Evolutionary conservation across 2,329 filamentous ascomycete genomes (phyloP).

Genomic region (Trichoderma sp.): DNA sequence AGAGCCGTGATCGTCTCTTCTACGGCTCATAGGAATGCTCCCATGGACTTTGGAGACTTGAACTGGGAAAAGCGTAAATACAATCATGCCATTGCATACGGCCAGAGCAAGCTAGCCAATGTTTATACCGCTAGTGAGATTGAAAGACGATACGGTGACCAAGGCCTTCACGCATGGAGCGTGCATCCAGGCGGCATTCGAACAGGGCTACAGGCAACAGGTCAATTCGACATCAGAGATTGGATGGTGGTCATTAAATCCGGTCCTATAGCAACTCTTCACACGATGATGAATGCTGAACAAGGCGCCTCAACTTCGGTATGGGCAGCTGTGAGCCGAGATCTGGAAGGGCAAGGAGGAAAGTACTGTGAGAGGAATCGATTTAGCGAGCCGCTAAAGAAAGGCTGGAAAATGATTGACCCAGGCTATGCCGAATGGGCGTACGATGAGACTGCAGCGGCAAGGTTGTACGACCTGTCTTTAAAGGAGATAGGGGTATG

Average conservation of each 20-base stretch:
- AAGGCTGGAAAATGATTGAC: conserved; percentile 20
- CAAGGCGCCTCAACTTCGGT: conserved; percentile 53
- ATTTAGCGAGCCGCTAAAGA: conserved; percentile 19
- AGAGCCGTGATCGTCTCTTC: conserved; percentile 41
- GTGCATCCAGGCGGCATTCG: conserved; percentile 52
- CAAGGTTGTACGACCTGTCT: conserved; percentile 22
- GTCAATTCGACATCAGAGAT: conserved; percentile 4
- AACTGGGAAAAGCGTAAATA: conserved; percentile 33
- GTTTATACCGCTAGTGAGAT: conserved; percentile 54
- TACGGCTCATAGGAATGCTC: conserved; percentile 26
- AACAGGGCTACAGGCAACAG: conserved; percentile 24
- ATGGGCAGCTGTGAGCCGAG: conserved; percentile 44
- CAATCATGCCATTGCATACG: conserved; percentile 45
- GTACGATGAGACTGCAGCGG: conserved; percentile 17
- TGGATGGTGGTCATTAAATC: conserved; percentile 12
- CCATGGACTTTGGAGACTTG: conserved; percentile 27
- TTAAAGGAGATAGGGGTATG: neutral
- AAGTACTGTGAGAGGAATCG: conserved; percentile 42
- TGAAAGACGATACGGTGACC: conserved; percentile 49
- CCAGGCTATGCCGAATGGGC: conserved; percentile 24
- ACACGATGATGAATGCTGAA: conserved; percentile 26
- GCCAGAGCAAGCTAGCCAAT: conserved; percentile 53
- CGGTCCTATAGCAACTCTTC: conserved; percentile 3
- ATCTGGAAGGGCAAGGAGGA: conserved; percentile 48
- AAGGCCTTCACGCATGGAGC: conserved; percentile 46